phyloP scores from a whole-genome alignment of 306 rosid genomes.

The Vigna mungo region DNA sequence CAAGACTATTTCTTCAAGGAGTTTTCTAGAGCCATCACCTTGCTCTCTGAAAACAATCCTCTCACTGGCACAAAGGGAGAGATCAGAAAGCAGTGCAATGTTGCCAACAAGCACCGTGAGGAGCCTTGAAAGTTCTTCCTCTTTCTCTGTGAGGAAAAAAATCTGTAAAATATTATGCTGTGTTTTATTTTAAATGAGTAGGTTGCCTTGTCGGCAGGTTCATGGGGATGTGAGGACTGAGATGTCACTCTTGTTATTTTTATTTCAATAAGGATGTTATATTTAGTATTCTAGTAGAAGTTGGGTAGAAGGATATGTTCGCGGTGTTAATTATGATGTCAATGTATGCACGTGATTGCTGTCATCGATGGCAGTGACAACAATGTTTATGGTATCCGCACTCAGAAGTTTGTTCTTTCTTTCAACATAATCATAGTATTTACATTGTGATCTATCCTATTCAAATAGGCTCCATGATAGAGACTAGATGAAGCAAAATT shows the following conservation, averaged over 20 bases:
- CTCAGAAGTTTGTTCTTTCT: slow-evolving; percentile 7
- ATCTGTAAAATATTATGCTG: slow-evolving; percentile 35
- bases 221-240: slow-evolving; percentile 24
- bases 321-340: background rate
- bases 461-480: too few relatives aligned
- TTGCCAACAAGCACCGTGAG: slow-evolving; percentile 76
- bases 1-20: slow-evolving; percentile 90
- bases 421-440: background rate
- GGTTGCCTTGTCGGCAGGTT: background rate
- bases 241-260: slow-evolving; percentile 31
- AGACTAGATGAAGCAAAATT: too few relatives aligned
- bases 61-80: slow-evolving; percentile 90
- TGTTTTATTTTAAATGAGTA: background rate
- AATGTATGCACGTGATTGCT: slow-evolving; percentile 45
- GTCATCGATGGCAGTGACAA: slow-evolving; percentile 43
- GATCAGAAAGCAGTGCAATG: slow-evolving; percentile 89
- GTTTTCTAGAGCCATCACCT: slow-evolving; percentile 76
- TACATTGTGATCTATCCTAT: too few relatives aligned
- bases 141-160: slow-evolving; percentile 42
- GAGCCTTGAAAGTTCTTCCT: slow-evolving; percentile 47
- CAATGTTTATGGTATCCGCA: slow-evolving; percentile 44
- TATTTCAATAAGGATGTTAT: slow-evolving; percentile 27
- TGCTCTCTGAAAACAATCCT: slow-evolving; percentile 95
- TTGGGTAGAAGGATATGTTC: slow-evolving; percentile 28
- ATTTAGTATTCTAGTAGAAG: slow-evolving; percentile 31